Base-by-base conservation (phyloP, 2,329 filamentous ascomycete species). In the Colletotrichum sp. region DNA sequence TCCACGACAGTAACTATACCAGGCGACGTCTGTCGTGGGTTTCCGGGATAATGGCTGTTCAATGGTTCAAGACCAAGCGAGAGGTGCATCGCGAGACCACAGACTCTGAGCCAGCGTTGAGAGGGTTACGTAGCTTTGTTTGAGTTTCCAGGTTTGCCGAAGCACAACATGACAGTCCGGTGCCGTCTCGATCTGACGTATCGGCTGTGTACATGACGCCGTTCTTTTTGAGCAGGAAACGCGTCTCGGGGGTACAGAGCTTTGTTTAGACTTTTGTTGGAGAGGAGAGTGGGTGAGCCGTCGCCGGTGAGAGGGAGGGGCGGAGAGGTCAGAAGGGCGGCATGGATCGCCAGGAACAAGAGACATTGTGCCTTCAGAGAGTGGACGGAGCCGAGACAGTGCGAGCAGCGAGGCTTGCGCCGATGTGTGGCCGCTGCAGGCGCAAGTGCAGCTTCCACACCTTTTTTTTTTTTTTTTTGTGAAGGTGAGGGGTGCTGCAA, bases 281-380 rank as follows among this genome's bases (percentile, higher is more conserved):
- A 32, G 58, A 13, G 10, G 58, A 12, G 58, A n/a, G 58, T 26
- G 26, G n/a, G 12, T 21, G 12, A 64, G 32, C 26, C 30, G 36
- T 52, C 32, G 36, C 30, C 24, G 24, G 55, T 68, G 66, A 68
- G 56, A 48, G 34, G 55, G 55, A 61, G 28, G 67, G 56, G 69
- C 38, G 68, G 68, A 32, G 26, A 26, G 15, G 48, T n/a, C 58
- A 74, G 73, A 67, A 52, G 10, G 43, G n/a, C n/a, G 43, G 43
- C 64, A 73, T 64, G 64, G 70, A 68, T 75, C 56, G 56, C 65
- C 73, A 75, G 64, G 65, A 56, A 73, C 70, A 48, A 64, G 58
- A 61, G 70, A 73, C 70, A 55, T 18, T 15, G 43, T 52, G n/a
- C 43, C 43, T 52, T 21, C 10, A 52, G 43, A 34, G 48, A 56